Base-by-base conservation (phyloP, 116 monocot species). In the Dioscorea cayenensis region DNA sequence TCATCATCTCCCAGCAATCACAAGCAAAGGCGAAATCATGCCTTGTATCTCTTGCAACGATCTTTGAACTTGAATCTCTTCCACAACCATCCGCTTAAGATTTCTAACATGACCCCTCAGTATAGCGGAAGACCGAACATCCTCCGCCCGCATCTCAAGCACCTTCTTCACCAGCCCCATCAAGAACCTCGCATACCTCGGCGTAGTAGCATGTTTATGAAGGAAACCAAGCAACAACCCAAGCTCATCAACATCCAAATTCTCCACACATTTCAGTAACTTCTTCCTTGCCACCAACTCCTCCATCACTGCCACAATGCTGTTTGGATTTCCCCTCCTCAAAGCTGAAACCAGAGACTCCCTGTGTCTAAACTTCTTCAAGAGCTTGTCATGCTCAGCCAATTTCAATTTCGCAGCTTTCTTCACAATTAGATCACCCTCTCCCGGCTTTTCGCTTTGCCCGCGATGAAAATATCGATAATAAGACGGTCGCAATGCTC, bases 251-350 rank as follows among this genome's bases (percentile, higher is more conserved):
- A 21, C 69, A 37, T 92, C 90, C 77, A 95, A 68, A 77, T 92
- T 90, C 55, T 14, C 77, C 17, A 95, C 68, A 21, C 85, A 87
- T 66, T 59, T 79, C 14, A 95, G 2, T 36, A 95, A 76, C 82
- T 95, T 95, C 80, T 76, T 95, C 75, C 92, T 95, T 22, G 90
- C 79, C 18, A 95, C 82, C 73, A 95, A 43, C 71, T 95, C 95
- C 70, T 87, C 85, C 81, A 95, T 77, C 18, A 95, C 92, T 5
- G 95, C 89, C 71, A 92, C 74, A 61, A 81, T 71, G 32, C 74
- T 82, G 28, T 66, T 80, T 3, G 87, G 76, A 37, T 77, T 84
- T 77, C 73, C 87, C 4, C 29, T 50, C 27, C 78, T 82, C 61
- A 95, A 60, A 3, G 78, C 92, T 0, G 82, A 79, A 23, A 87